phyloP scores from a whole-genome alignment of 768 basidiomycete genomes.

The Inosperma sp. region DNA sequence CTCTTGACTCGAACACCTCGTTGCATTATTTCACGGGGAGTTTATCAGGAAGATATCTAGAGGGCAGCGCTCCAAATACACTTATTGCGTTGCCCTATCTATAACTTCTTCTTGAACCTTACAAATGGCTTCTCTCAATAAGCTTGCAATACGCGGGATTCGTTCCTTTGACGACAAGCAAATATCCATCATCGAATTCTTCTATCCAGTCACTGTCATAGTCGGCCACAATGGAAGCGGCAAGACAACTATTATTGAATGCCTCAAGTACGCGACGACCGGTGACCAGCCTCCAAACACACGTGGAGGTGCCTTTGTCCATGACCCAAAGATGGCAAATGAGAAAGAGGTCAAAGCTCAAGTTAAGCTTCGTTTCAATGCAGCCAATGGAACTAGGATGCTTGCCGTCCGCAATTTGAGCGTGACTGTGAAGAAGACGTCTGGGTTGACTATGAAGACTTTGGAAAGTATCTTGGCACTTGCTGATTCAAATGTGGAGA shows the following conservation, averaged over 20 bases:
- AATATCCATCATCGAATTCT: constrained; percentile 92
- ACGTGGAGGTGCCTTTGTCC: constrained; percentile 96
- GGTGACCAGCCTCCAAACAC: constrained; percentile 98
- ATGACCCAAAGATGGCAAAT: constrained; percentile 99
- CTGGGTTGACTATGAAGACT: constrained; percentile 89
- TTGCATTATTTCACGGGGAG: too few relatives aligned
- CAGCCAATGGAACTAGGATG: constrained; percentile 89
- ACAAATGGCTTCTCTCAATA: constrained; percentile 78
- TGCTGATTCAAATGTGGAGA: constrained; percentile 60
- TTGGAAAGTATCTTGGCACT: constrained; percentile 84
- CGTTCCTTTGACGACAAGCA: constrained; percentile 96
- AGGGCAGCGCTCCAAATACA: too few relatives aligned
- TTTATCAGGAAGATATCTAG: too few relatives aligned
- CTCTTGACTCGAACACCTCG: too few relatives aligned
- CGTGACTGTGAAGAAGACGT: constrained; percentile 90
- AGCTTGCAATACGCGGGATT: constrained; percentile 90
- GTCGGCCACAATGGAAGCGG: constrained; percentile 98
- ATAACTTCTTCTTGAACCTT: background rate
- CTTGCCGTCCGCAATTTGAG: constrained; percentile 85
- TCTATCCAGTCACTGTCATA: constrained; percentile 95
- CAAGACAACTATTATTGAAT: constrained; percentile 99
- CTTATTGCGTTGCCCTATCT: too few relatives aligned
- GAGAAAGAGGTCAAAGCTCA: constrained; percentile 99
- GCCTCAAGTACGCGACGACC: constrained; percentile 97
- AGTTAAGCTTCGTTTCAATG: constrained; percentile 89